phyloP scores from a whole-genome alignment of 768 basidiomycete species.

The Termitomyces heimii region DNA sequence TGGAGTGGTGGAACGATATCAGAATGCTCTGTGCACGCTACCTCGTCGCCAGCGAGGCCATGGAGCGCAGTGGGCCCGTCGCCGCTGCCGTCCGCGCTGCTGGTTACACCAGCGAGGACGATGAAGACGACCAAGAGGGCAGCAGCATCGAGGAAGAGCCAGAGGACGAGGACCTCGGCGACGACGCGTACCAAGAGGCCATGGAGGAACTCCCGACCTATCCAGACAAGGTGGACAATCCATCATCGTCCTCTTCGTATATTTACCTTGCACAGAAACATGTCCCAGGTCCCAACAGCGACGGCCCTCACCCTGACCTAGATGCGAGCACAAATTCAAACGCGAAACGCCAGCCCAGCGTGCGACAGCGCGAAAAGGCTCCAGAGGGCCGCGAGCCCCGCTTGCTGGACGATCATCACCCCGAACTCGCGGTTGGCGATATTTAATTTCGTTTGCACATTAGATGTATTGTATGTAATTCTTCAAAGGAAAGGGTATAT shows the following conservation, averaged over 20 bases:
- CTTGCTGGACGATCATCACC: too few relatives aligned
- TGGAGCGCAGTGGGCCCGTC: conserved; percentile 89
- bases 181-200: conserved; percentile 21
- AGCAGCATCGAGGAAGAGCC: conserved; percentile 36
- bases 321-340: background rate
- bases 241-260: too few relatives aligned
- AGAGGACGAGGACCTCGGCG: conserved; percentile 39
- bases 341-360: conserved; percentile 24
- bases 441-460: too few relatives aligned
- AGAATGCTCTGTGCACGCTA: conserved; percentile 91
- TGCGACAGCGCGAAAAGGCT: conserved; percentile 69
- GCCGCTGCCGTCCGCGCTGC: conserved; percentile 86
- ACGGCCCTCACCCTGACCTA: conserved; percentile 21
- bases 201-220: conserved; percentile 57
- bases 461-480: too few relatives aligned
- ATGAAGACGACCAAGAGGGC: conserved; percentile 54
- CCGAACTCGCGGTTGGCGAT: too few relatives aligned
- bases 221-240: conserved; percentile 34
- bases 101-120: conserved; percentile 84
- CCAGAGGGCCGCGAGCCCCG: conserved; percentile 25
- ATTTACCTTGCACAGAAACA: background rate
- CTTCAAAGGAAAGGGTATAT: too few relatives aligned
- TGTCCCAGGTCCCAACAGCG: background rate
- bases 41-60: conserved; percentile 88
- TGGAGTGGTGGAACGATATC: conserved; percentile 99